A percentile compares a stretch with the other conserved stretches of the same genome.
Evolutionary conservation across 1,284 basidiomycete species (phyloP).

Genomic region (Schizophyllum amplum): DNA sequence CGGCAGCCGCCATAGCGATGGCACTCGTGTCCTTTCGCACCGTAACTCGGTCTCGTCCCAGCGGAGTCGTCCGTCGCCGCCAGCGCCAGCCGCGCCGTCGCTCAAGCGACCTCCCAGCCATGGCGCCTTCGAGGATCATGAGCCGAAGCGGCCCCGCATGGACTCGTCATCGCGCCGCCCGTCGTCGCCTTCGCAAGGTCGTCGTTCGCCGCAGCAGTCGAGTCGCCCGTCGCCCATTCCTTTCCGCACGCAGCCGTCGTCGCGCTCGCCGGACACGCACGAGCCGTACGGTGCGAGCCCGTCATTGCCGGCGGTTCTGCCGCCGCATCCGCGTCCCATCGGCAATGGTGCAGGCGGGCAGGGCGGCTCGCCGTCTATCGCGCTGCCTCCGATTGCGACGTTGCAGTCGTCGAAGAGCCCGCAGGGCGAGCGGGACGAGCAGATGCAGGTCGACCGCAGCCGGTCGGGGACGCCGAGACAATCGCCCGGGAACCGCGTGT

Average conservation of each 20-base stretch:
- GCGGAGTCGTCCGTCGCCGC: constrained; percentile 44
- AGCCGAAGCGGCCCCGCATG: constrained; percentile 49
- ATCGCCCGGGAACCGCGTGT: neutral
- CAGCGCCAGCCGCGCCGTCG: constrained; percentile 24
- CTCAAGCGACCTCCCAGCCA: constrained; percentile 65
- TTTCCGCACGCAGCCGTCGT: constrained; percentile 59
- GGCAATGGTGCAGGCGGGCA: constrained; percentile 34
- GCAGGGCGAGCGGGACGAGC: constrained; percentile 16
- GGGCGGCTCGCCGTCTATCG: constrained; percentile 24
- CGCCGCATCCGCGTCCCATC: constrained; percentile 65
- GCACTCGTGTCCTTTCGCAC: constrained; percentile 39
- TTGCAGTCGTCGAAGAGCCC: constrained; percentile 33
- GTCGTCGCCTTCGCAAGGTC: constrained; percentile 37
- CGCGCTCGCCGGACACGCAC: constrained; percentile 56
- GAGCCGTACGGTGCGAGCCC: constrained; percentile 45
- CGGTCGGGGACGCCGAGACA: neutral
- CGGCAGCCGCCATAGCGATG: constrained; percentile 40
- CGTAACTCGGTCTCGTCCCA: constrained; percentile 47
- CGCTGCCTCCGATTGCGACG: constrained; percentile 59
- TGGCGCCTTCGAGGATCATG: constrained; percentile 47
- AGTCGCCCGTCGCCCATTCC: constrained; percentile 66
- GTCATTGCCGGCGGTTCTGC: constrained; percentile 48
- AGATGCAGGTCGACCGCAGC: constrained; percentile 19
- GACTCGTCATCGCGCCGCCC: constrained; percentile 45
- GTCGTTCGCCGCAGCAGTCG: constrained; percentile 33